Evolutionary conservation across 192 early-diverging fungal genomes (phyloP).

Genomic region (Podila minutissima): DNA sequence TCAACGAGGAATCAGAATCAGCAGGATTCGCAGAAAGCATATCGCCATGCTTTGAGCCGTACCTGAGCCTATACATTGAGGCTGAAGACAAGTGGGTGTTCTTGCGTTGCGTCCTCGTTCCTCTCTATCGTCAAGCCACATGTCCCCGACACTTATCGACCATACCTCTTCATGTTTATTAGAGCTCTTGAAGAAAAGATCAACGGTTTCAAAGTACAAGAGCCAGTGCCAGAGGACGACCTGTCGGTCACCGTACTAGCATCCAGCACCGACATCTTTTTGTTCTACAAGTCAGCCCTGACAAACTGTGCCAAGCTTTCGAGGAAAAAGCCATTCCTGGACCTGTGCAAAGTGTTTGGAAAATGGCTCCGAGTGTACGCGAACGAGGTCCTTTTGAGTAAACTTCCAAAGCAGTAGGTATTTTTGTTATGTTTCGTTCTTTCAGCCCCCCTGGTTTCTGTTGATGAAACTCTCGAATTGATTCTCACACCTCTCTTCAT

Average conservation of each 20-base stretch:
- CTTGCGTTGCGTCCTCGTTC: background rate
- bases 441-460: too few species aligned
- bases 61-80: slow-evolving; percentile 87
- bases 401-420: slow-evolving; percentile 72
- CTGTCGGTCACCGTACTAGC: slow-evolving; percentile 72
- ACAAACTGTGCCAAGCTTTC: slow-evolving; percentile 87
- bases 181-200: slow-evolving; percentile 74
- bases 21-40: slow-evolving; percentile 78
- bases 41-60: slow-evolving; percentile 88
- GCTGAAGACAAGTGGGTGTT: slow-evolving; percentile 78
- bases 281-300: slow-evolving; percentile 90
- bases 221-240: slow-evolving; percentile 64
- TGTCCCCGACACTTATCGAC: background rate
- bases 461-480: too few species aligned
- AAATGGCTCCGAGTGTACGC: slow-evolving; percentile 86
- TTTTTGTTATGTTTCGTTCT: background rate
- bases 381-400: slow-evolving; percentile 73
- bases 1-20: slow-evolving; percentile 33
- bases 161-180: background rate
- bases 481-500: background rate
- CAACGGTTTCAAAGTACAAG: slow-evolving; percentile 59
- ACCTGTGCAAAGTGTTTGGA: slow-evolving; percentile 82
- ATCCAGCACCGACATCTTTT: slow-evolving; percentile 93
- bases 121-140: background rate
- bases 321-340: slow-evolving; percentile 86